Evolutionary conservation across 306 rosid species (phyloP).

Genomic region (Cotoneaster glaucophyllus): DNA sequence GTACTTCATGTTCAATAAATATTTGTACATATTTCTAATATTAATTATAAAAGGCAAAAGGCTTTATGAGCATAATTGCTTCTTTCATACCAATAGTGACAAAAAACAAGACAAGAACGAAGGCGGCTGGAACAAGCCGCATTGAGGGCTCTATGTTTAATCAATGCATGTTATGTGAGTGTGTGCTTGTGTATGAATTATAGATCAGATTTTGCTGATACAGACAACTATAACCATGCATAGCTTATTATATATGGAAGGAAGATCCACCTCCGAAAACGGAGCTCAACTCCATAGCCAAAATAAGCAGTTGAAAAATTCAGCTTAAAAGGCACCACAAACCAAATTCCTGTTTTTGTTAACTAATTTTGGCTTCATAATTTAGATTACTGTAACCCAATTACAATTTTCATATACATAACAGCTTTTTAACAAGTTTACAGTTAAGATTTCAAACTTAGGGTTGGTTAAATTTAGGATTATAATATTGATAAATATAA

Average conservation of each 20-base stretch:
- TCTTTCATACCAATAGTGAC: background rate
- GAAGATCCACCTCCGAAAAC: background rate
- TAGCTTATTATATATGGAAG: background rate
- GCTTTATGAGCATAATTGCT: background rate
- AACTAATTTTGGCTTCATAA: background rate
- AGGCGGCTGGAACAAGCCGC: slow-evolving; percentile 19
- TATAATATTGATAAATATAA: too few species aligned
- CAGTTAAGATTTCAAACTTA: too few species aligned
- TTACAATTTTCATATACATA: too few species aligned
- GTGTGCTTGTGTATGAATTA: background rate
- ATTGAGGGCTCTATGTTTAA: slow-evolving; percentile 28
- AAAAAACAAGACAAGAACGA: slow-evolving; percentile 14
- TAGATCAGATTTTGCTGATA: background rate
- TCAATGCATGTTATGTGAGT: too few species aligned
- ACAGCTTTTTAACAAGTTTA: too few species aligned
- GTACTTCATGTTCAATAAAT: background rate
- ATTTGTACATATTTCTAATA: background rate
- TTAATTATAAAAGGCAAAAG: background rate
- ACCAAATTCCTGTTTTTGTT: background rate
- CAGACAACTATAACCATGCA: background rate
- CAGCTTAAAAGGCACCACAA: background rate
- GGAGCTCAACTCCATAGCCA: background rate
- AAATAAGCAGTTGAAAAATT: background rate
- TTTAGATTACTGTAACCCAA: background rate
- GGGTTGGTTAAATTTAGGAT: too few species aligned